Evolutionary conservation across 2,329 filamentous ascomycete genomes (phyloP).

Genomic region (Blastomyces emzantsi): DNA sequence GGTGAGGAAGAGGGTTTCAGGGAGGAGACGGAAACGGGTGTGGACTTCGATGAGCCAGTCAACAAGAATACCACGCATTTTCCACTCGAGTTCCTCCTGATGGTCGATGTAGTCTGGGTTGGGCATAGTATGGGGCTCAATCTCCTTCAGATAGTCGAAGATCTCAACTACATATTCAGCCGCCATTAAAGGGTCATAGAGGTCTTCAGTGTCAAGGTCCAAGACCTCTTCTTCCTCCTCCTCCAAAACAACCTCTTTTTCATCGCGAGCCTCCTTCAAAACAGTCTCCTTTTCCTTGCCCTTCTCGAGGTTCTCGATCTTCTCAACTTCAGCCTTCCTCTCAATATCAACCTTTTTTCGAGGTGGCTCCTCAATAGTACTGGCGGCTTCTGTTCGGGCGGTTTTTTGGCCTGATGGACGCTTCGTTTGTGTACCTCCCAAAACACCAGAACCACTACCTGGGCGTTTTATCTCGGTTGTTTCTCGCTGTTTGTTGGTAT

Average conservation of each 20-base stretch:
- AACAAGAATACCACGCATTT: conserved; percentile 93
- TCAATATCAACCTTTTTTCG: conserved; percentile 57
- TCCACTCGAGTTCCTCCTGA: conserved; percentile 95
- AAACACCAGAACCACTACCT: conserved; percentile 61
- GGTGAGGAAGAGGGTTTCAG: conserved; percentile 87
- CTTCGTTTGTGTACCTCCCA: conserved; percentile 60
- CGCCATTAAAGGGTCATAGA: conserved; percentile 94
- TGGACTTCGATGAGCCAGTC: conserved; percentile 98
- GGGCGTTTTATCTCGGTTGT: conserved; percentile 59
- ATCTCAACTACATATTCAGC: conserved; percentile 96
- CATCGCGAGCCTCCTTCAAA: not conserved
- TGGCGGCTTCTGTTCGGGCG: conserved; percentile 51
- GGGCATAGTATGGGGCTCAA: conserved; percentile 69
- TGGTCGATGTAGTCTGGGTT: conserved; percentile 94
- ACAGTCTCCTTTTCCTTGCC: conserved; percentile 2
- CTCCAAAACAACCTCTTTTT: conserved; percentile 32
- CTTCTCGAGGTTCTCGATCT: not conserved
- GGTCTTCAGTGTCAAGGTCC: conserved; percentile 75
- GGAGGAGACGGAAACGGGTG: conserved; percentile 77
- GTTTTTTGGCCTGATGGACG: conserved; percentile 46
- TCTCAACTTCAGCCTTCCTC: conserved; percentile 30
- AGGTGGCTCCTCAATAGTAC: conserved; percentile 59
- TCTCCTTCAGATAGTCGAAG: conserved; percentile 77
- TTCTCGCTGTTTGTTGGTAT: conserved; percentile 52
- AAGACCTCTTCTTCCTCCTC: conserved; percentile 30